phyloP scores from a whole-genome alignment of 305 asterid species.

The Fraxinus greggii region DNA sequence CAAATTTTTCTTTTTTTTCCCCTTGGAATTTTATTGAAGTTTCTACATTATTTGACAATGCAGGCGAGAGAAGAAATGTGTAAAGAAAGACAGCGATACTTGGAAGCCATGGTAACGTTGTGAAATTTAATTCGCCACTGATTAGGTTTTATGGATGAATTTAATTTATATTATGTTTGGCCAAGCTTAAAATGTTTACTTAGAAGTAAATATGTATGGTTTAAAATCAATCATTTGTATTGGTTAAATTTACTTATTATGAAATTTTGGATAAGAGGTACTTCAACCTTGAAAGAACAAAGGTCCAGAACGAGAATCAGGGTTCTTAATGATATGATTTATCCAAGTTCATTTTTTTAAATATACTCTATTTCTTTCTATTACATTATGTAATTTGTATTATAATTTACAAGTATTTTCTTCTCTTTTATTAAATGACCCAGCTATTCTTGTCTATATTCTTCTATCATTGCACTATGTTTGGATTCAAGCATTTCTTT shows the following conservation, averaged over 20 bases:
- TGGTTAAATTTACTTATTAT: neutral
- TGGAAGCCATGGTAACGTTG: conserved; percentile 72
- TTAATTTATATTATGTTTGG: neutral
- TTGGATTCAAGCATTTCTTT: neutral
- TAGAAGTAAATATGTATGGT: neutral
- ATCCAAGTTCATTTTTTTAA: neutral
- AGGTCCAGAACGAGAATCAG: neutral
- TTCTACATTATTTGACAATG: conserved; percentile 29
- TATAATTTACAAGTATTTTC: neutral
- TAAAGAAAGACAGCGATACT: conserved; percentile 88
- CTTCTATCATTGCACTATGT: neutral
- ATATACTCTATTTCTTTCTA: neutral
- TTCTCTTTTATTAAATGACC: neutral
- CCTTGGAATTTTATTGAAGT: neutral
- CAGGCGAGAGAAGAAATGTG: conserved; percentile 97
- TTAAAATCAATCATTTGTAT: neutral
- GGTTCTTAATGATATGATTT: neutral
- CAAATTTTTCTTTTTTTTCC: neutral
- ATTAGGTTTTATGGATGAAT: neutral
- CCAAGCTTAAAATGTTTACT: neutral
- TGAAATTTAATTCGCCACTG: neutral
- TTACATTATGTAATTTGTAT: neutral
- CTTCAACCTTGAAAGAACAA: neutral
- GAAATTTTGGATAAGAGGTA: neutral
- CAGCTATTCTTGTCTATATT: neutral